Percentiles rank a stretch among this genome's conserved stretches.
These are phyloP conservation scores for Venturia asperata DNA, from an alignment of 2,329 filamentous ascomycete genomes.

Conservation along the genomic window DNA sequence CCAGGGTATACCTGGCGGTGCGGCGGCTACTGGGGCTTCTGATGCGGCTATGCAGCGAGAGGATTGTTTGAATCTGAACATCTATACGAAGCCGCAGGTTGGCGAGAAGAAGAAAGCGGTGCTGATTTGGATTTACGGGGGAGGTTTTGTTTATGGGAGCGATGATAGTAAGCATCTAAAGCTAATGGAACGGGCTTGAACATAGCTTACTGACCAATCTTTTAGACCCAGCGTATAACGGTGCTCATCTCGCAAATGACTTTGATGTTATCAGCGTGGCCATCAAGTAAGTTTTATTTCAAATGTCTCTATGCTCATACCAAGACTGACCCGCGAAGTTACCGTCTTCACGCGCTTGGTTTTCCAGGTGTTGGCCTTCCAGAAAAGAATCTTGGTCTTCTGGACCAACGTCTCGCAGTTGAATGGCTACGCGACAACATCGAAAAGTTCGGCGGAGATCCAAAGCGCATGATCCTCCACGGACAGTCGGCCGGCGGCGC, in stretches of 20 bases:
- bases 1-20: slow-evolving; percentile 11
- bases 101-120: slow-evolving; percentile 24
- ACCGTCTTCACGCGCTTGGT: slow-evolving; percentile 50
- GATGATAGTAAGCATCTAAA: slow-evolving; percentile 9
- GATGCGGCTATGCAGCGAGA: slow-evolving; percentile 21
- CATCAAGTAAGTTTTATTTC: slow-evolving; percentile 15
- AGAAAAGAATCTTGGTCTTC: slow-evolving; percentile 43
- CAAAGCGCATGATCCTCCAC: slow-evolving; percentile 39
- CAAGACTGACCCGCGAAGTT: slow-evolving; percentile 26
- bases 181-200: neutral
- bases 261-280: slow-evolving; percentile 19
- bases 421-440: slow-evolving; percentile 49
- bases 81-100: slow-evolving; percentile 20
- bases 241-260: slow-evolving; percentile 12
- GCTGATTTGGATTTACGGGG: slow-evolving; percentile 28
- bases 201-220: neutral
- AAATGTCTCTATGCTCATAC: neutral
- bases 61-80: slow-evolving; percentile 21
- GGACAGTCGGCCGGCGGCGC: slow-evolving; percentile 45
- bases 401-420: slow-evolving; percentile 48
- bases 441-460: slow-evolving; percentile 45
- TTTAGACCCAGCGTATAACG: slow-evolving; percentile 19
- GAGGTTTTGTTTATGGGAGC: slow-evolving; percentile 21
- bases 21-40: slow-evolving; percentile 22
- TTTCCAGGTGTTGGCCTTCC: slow-evolving; percentile 42